Percentiles rank a stretch among this genome's conserved stretches.
Evolutionary conservation across 352 stramenopile genomes (phyloP).

Genomic region (Thraustochytrium striatum): DNA sequence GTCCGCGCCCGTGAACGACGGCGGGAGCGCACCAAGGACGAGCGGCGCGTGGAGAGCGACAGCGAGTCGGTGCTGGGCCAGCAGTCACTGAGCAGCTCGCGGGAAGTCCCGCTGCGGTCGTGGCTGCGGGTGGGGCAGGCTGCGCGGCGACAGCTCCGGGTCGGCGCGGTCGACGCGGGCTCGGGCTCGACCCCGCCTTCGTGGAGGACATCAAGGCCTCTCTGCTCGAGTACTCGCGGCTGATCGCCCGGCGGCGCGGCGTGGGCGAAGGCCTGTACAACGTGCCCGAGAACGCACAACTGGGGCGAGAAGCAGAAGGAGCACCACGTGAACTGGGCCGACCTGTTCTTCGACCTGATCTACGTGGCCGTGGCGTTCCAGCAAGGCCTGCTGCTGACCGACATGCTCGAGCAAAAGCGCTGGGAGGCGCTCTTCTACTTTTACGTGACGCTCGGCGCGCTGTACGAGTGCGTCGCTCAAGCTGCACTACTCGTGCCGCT

Average conservation of each 20-base stretch:
- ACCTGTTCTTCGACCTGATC: slow-evolving; percentile 48
- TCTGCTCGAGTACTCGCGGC: slow-evolving; percentile 35
- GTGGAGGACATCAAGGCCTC: slow-evolving; percentile 22
- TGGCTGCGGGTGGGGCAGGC: too few species aligned
- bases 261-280: slow-evolving; percentile 16
- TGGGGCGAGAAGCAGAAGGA: slow-evolving; percentile 43
- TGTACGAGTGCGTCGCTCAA: slow-evolving; percentile 43
- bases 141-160: too few species aligned
- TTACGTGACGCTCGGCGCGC: slow-evolving; percentile 9
- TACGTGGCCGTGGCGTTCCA: slow-evolving; percentile 40
- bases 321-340: slow-evolving; percentile 43
- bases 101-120: too few species aligned
- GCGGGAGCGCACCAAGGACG: too few species aligned
- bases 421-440: slow-evolving; percentile 48
- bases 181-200: slow-evolving; percentile 27
- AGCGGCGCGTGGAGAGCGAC: too few species aligned
- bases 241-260: slow-evolving; percentile 27
- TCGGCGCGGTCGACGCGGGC: too few species aligned
- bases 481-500: slow-evolving; percentile 35
- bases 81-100: too few species aligned
- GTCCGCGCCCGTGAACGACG: too few species aligned
- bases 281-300: slow-evolving; percentile 20
- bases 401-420: not conserved
- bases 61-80: too few species aligned
- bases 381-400: slow-evolving; percentile 15